phyloP scores from a whole-genome alignment of 345 rosid species.

The Punica granatum region DNA sequence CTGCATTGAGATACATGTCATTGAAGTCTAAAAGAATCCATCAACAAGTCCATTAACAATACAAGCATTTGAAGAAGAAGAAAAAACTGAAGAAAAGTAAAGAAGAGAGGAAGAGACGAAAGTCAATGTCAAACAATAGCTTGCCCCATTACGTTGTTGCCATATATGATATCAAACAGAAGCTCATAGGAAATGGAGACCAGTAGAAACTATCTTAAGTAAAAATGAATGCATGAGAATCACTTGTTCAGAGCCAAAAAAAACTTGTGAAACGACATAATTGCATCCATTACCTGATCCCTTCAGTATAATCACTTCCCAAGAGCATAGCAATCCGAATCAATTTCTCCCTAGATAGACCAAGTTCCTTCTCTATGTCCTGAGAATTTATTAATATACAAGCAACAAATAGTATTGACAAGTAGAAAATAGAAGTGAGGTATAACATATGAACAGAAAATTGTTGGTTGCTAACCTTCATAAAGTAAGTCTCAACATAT shows the following conservation, averaged over 20 bases:
- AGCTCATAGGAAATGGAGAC: neutral
- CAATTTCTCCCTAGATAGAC: slow-evolving; percentile 71
- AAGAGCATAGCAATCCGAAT: slow-evolving; percentile 90
- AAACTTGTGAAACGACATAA: neutral
- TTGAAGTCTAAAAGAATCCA: neutral
- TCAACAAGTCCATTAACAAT: too few species aligned
- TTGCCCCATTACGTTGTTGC: too few species aligned
- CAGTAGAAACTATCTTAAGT: neutral
- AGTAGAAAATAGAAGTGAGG: neutral
- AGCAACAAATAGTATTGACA: neutral
- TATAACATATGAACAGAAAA: neutral
- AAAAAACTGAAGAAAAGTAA: neutral
- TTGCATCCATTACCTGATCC: slow-evolving; percentile 55
- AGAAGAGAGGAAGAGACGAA: neutral
- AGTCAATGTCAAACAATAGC: too few species aligned
- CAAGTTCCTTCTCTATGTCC: slow-evolving; percentile 93
- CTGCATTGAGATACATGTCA: slow-evolving; percentile 34
- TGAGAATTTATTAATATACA: slow-evolving; percentile 14
- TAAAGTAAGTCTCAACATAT: slow-evolving; percentile 90
- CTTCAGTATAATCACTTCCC: slow-evolving; percentile 99
- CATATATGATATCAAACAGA: too few species aligned
- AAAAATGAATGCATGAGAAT: neutral
- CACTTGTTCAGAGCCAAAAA: neutral
- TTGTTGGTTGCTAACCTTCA: slow-evolving; percentile 47
- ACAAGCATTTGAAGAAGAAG: neutral